These are phyloP conservation scores for Aspergillus brunneoviolaceus DNA, from an alignment of 2,329 filamentous ascomycete species.

Conservation along the genomic window DNA sequence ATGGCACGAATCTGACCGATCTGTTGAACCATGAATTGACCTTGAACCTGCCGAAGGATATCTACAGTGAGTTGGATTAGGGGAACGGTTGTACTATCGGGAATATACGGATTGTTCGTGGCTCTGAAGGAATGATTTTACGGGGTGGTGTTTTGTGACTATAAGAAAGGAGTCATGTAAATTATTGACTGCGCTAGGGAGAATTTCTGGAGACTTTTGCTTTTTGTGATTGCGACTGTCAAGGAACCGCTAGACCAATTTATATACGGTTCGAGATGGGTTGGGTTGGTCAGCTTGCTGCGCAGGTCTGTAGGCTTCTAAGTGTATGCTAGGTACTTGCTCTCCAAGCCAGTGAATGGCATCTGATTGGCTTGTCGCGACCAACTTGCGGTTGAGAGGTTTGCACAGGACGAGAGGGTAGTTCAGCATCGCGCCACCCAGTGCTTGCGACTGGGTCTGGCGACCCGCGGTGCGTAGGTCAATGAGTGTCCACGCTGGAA, in stretches of 20 bases:
- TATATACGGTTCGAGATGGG: background rate
- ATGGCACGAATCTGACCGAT: slow-evolving; percentile 72
- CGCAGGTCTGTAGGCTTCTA: background rate
- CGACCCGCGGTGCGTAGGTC: no score
- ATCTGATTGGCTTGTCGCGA: no score
- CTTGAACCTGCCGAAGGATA: slow-evolving; percentile 55
- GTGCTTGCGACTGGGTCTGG: no score
- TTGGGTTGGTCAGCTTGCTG: background rate
- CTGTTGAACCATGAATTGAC: slow-evolving; percentile 75
- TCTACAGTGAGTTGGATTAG: slow-evolving; percentile 33
- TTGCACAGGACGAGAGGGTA: no score
- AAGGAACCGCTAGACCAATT: background rate
- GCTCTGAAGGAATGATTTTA: background rate
- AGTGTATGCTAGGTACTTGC: no score
- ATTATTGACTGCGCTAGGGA: background rate
- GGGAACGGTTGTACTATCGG: background rate
- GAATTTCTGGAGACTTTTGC: background rate
- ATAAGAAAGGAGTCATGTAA: background rate
- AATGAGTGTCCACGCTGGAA: no score
- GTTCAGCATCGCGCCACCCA: no score
- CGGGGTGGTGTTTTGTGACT: background rate
- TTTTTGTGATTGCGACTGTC: background rate
- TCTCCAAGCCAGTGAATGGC: no score
- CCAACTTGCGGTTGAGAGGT: no score
- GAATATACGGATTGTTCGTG: background rate